phyloP scores from a whole-genome alignment of 176 grass and related monocot genomes.

The Saccharum officinarum region DNA sequence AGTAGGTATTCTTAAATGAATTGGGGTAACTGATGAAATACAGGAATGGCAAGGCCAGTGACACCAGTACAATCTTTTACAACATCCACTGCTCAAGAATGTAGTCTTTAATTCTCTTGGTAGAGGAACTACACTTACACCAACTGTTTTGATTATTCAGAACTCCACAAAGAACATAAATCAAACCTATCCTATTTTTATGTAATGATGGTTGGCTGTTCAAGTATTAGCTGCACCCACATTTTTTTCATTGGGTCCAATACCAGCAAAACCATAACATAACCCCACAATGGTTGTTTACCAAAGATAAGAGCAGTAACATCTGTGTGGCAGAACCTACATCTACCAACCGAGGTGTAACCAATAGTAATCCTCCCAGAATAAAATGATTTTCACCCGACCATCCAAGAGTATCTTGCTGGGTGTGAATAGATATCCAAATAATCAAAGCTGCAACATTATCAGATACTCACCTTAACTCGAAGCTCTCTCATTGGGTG shows the following conservation, averaged over 20 bases:
- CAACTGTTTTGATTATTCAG: background rate
- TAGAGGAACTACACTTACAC: background rate
- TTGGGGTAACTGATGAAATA: background rate
- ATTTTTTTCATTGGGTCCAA: background rate
- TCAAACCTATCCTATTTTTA: background rate
- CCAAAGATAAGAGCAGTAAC: background rate
- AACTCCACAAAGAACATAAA: background rate
- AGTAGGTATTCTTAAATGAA: background rate
- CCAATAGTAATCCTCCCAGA: background rate
- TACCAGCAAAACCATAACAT: slow-evolving; percentile 6
- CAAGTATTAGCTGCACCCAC: background rate
- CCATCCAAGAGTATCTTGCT: background rate
- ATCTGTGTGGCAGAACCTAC: background rate
- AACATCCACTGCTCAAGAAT: background rate
- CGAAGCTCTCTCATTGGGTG: slow-evolving; percentile 95
- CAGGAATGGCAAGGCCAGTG: background rate
- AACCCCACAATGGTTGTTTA: background rate
- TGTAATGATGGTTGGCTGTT: background rate
- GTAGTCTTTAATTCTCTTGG: background rate
- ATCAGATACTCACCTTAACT: slow-evolving; percentile 68
- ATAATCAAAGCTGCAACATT: slow-evolving; percentile 24
- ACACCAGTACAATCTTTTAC: background rate
- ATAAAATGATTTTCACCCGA: background rate
- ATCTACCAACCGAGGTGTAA: background rate
- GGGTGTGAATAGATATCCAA: background rate